These are phyloP conservation scores for Ogataea nakhonphanomensis DNA, from an alignment of 805 yeast genomes.

Conservation along the genomic window DNA sequence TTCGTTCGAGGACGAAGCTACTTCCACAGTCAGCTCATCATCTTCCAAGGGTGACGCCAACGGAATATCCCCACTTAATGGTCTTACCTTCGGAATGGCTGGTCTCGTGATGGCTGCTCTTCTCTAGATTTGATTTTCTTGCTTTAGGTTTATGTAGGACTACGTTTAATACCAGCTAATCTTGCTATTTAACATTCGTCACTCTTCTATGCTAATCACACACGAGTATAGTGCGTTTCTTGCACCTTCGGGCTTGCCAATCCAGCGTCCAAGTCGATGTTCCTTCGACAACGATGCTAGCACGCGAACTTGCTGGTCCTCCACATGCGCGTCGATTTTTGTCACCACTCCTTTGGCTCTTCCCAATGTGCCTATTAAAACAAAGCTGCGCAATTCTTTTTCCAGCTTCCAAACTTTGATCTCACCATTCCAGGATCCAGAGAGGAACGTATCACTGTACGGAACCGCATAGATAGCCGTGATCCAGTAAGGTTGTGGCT, in stretches of 20 bases:
- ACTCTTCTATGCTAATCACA: conserved; percentile 35
- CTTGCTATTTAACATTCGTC: conserved; percentile 9
- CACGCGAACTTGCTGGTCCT: conserved; percentile 50
- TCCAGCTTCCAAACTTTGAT: conserved; percentile 75
- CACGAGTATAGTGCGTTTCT: conserved; percentile 70
- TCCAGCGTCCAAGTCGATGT: conserved; percentile 88
- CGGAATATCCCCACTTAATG: conserved; percentile 28
- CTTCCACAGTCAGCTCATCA: conserved; percentile 23
- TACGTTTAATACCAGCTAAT: conserved; percentile 9
- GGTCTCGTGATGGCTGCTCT: conserved; percentile 38
- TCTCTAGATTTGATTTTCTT: conserved; percentile 23
- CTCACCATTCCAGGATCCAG: conserved; percentile 86
- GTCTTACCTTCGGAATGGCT: conserved; percentile 32
- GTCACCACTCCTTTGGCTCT: conserved; percentile 70
- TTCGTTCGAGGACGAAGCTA: conserved; percentile 6
- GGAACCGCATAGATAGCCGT: conserved; percentile 82
- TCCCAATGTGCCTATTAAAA: conserved; percentile 50
- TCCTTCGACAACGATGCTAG: conserved; percentile 76
- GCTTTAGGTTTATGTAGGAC: conserved; percentile 8
- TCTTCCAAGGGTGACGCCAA: conserved; percentile 34
- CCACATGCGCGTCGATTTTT: conserved; percentile 52
- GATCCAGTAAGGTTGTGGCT: conserved; percentile 78
- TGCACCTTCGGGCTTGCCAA: conserved; percentile 55
- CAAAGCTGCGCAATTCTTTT: conserved; percentile 60
- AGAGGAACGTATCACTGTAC: conserved; percentile 74